Conservation (phyloP, 2,329 filamentous ascomycete species). For the Chaetomiaceae sp. region DNA sequence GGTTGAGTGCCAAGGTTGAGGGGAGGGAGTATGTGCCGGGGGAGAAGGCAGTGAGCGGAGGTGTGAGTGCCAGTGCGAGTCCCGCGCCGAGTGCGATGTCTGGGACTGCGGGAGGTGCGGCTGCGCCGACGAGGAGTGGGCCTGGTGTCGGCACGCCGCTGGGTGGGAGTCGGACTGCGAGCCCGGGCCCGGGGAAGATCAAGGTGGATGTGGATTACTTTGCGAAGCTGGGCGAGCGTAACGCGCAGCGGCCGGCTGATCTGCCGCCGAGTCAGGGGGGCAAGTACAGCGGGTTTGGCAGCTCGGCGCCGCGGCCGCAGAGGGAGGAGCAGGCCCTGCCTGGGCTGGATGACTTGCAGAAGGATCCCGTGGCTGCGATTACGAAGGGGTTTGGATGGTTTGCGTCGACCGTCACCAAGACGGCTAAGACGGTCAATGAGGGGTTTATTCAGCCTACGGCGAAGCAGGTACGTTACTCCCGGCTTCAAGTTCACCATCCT, state of each 20-base stretch:
- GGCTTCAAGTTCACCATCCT: neutral
- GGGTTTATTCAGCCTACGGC: slow-evolving; percentile 90
- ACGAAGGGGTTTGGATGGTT: slow-evolving; percentile 96
- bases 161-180: slow-evolving; percentile 27
- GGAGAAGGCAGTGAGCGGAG: slow-evolving; percentile 47
- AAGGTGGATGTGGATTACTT: slow-evolving; percentile 86
- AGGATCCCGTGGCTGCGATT: slow-evolving; percentile 81
- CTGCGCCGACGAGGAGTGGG: slow-evolving; percentile 33
- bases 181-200: slow-evolving; percentile 42
- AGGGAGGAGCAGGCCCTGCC: slow-evolving; percentile 46
- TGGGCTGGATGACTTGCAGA: slow-evolving; percentile 81
- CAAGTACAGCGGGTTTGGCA: slow-evolving; percentile 89
- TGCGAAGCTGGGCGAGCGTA: slow-evolving; percentile 75
- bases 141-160: slow-evolving; percentile 39
- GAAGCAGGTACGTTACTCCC: slow-evolving; percentile 60
- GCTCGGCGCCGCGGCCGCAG: slow-evolving; percentile 56
- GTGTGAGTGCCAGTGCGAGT: slow-evolving; percentile 19
- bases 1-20: slow-evolving; percentile 82
- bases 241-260: slow-evolving; percentile 68
- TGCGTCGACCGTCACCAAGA: slow-evolving; percentile 78
- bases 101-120: slow-evolving; percentile 30
- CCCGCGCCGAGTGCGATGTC: slow-evolving; percentile 19
- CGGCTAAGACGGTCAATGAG: slow-evolving; percentile 86
- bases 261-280: slow-evolving; percentile 86
- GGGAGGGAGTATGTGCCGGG: slow-evolving; percentile 77